phyloP scores from a whole-genome alignment of 2,329 filamentous ascomycete species.

The Fusarium austroafricanum region DNA sequence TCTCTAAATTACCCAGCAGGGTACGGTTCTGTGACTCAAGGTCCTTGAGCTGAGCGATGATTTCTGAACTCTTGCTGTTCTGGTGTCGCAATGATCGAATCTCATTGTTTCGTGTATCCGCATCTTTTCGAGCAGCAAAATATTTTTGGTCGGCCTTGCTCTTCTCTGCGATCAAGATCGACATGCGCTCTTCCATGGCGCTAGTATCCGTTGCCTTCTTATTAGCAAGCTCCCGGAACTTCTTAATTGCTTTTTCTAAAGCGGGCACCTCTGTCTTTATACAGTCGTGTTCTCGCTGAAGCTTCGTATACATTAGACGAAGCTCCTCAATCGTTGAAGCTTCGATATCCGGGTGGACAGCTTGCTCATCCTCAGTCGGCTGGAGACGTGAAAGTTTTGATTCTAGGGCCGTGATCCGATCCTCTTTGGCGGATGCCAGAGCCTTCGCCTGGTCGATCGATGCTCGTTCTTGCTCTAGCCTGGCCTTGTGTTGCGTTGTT shows the following conservation, averaged over 20 bases:
- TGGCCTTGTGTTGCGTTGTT: conserved; percentile 80
- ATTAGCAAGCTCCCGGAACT: conserved; percentile 83
- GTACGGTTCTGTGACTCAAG: conserved; percentile 81
- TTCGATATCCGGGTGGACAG: conserved; percentile 59
- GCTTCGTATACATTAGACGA: conserved; percentile 75
- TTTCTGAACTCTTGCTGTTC: conserved; percentile 90
- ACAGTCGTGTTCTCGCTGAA: conserved; percentile 83
- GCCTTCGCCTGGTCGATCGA: conserved; percentile 82
- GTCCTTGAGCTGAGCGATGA: conserved; percentile 93
- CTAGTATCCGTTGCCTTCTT: conserved; percentile 87
- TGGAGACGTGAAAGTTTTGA: conserved; percentile 80
- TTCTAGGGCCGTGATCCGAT: conserved; percentile 84
- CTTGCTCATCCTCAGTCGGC: conserved; percentile 59
- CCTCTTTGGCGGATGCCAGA: conserved; percentile 80
- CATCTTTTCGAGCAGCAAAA: conserved; percentile 94
- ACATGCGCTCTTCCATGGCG: conserved; percentile 80
- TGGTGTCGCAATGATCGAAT: conserved; percentile 82
- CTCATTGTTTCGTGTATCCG: conserved; percentile 85
- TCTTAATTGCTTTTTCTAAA: conserved; percentile 91
- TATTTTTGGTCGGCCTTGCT: conserved; percentile 98
- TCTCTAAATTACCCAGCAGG: conserved; percentile 86
- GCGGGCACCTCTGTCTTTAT: conserved; percentile 89
- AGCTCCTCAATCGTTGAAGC: conserved; percentile 78
- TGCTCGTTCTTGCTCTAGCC: conserved; percentile 79
- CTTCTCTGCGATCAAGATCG: conserved; percentile 84